These are phyloP conservation scores for Crithidia sp. DNA, from an alignment of 208 protist genomes.

Conservation along the genomic window DNA sequence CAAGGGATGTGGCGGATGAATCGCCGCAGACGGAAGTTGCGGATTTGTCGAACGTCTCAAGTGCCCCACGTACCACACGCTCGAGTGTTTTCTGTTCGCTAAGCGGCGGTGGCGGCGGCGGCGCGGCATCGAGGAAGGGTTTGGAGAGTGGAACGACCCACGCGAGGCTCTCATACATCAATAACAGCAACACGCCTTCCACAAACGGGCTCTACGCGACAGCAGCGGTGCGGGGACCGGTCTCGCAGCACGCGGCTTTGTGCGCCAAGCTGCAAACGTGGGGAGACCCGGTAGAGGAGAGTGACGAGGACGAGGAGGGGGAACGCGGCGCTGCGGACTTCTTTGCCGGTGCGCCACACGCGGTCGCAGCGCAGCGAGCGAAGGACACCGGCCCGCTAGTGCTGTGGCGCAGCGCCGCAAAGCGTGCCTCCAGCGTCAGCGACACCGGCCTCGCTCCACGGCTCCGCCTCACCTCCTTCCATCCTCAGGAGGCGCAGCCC, in stretches of 20 bases:
- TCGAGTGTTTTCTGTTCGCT: no score
- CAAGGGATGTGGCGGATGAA: background rate
- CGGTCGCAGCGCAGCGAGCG: background rate
- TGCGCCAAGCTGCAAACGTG: conserved; percentile 17
- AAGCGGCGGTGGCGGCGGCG: no score
- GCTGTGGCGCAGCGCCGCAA: background rate
- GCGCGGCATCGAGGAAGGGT: no score
- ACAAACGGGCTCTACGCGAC: background rate
- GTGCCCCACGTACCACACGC: no score
- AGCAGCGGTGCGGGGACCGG: background rate
- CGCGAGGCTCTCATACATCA: no score
- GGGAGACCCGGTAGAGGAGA: conserved; percentile 6
- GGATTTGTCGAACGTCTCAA: no score
- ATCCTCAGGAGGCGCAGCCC: background rate
- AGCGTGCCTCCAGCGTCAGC: background rate
- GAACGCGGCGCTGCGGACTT: background rate
- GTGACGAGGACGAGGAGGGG: background rate
- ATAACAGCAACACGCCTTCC: no score
- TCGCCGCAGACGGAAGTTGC: background rate
- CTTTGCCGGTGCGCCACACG: background rate
- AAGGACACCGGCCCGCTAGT: conserved; percentile 1
- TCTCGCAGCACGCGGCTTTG: conserved; percentile 12
- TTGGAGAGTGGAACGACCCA: no score
- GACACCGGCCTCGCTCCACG: background rate
- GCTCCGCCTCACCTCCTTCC: background rate